Evolutionary conservation across 345 rosid genomes (phyloP).

Genomic region (Populus tremula): DNA sequence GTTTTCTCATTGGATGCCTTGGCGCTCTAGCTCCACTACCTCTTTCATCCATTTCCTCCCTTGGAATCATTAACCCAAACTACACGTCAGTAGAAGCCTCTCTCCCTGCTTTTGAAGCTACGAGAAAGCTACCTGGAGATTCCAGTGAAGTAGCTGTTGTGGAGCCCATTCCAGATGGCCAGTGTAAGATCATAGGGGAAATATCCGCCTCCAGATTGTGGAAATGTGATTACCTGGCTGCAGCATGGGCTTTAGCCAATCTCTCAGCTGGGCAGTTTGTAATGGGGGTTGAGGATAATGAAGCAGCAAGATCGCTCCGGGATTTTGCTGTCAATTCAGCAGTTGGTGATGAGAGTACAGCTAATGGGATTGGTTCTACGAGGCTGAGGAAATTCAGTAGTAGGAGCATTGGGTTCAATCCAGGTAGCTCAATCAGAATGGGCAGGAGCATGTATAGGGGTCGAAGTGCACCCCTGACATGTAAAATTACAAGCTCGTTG

Average conservation of each 20-base stretch:
- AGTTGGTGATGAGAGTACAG: slow-evolving; percentile 29
- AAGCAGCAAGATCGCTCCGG: slow-evolving; percentile 53
- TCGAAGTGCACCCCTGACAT: slow-evolving; percentile 90
- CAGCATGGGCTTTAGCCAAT: slow-evolving; percentile 95
- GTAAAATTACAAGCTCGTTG: slow-evolving; percentile 71
- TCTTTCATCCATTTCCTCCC: slow-evolving; percentile 68
- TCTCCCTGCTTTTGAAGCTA: slow-evolving; percentile 64
- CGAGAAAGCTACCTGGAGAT: slow-evolving; percentile 50
- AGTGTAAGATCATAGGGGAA: slow-evolving; percentile 76
- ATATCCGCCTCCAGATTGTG: slow-evolving; percentile 88
- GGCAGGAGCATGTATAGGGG: slow-evolving; percentile 94
- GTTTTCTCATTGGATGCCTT: slow-evolving; percentile 90
- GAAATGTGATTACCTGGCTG: slow-evolving; percentile 90
- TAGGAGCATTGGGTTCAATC: slow-evolving; percentile 83
- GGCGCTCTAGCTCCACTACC: slow-evolving; percentile 97
- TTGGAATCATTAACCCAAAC: slow-evolving; percentile 65
- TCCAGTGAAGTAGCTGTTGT: slow-evolving; percentile 77
- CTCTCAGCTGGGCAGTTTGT: slow-evolving; percentile 92
- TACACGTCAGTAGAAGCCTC: slow-evolving; percentile 65
- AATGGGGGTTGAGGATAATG: slow-evolving; percentile 88
- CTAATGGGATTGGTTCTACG: slow-evolving; percentile 27
- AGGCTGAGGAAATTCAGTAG: slow-evolving; percentile 81
- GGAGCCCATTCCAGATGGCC: slow-evolving; percentile 58
- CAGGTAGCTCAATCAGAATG: slow-evolving; percentile 47
- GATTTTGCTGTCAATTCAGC: slow-evolving; percentile 50